Percentiles rank a stretch among this genome's conserved stretches.
These are phyloP conservation scores for Saitozyma sp. DNA, from an alignment of 768 basidiomycete species.

Conservation along the genomic window DNA sequence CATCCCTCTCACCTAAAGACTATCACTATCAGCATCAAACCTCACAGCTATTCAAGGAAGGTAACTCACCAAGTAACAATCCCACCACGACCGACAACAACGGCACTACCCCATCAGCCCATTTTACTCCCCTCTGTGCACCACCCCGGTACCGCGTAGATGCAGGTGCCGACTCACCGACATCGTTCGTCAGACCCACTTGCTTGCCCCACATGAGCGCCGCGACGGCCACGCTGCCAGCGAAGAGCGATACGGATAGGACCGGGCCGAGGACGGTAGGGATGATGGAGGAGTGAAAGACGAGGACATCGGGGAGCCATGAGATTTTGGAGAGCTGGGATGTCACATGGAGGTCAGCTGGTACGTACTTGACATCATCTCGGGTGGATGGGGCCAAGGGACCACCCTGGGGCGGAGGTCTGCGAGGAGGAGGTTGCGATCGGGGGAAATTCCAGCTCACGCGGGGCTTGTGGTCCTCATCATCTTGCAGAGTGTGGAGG, in stretches of 20 bases:
- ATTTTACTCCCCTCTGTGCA: background rate
- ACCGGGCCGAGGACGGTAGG: constrained; percentile 75
- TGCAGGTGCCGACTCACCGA: constrained; percentile 51
- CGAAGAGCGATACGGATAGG: constrained; percentile 75
- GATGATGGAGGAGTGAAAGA: constrained; percentile 78
- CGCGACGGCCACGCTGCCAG: constrained; percentile 53
- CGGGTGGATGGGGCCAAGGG: background rate
- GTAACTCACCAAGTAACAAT: constrained; percentile 67
- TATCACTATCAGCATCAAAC: background rate
- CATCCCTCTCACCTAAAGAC: too few relatives aligned
- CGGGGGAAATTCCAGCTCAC: constrained; percentile 15
- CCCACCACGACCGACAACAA: constrained; percentile 89
- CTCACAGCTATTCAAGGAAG: background rate
- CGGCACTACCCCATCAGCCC: constrained; percentile 58
- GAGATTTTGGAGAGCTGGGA: constrained; percentile 55
- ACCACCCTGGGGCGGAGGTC: background rate
- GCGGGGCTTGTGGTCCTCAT: constrained; percentile 44
- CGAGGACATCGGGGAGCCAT: constrained; percentile 85
- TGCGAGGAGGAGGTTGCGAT: too few relatives aligned
- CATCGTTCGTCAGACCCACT: constrained; percentile 72
- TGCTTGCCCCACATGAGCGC: constrained; percentile 58
- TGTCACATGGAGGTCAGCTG: too few relatives aligned
- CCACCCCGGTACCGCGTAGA: background rate
- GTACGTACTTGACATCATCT: constrained; percentile 3
- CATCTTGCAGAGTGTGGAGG: constrained; percentile 41